These are phyloP conservation scores for Cylindrotheca closterium DNA, from an alignment of 108 stramenopile species.

Conservation along the genomic window DNA sequence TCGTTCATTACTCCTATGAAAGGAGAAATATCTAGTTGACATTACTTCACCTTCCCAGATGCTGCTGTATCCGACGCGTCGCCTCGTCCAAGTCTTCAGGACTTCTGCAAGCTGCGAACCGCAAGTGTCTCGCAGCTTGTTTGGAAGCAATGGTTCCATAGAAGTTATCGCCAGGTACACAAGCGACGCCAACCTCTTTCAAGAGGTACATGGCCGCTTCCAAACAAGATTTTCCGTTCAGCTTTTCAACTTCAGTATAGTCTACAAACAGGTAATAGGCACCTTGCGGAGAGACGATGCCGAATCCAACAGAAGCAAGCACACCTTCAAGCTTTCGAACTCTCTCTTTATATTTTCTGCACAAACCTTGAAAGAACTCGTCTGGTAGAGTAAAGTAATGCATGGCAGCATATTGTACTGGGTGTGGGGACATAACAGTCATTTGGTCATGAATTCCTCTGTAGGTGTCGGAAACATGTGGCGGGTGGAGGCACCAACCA, in stretches of 20 bases:
- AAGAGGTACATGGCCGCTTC: slow-evolving; percentile 71
- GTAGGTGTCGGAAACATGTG: slow-evolving; percentile 41
- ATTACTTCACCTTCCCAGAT: too few relatives aligned
- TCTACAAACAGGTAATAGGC: slow-evolving; percentile 70
- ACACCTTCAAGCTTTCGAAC: slow-evolving; percentile 33
- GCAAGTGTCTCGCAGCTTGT: slow-evolving; percentile 30
- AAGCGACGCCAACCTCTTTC: slow-evolving; percentile 55
- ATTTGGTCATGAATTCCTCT: slow-evolving; percentile 76
- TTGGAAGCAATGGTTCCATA: slow-evolving; percentile 38
- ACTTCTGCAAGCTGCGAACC: slow-evolving; percentile 74
- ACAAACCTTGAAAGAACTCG: slow-evolving; percentile 45
- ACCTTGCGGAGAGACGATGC: slow-evolving; percentile 48
- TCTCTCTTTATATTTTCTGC: slow-evolving; percentile 36
- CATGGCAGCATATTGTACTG: slow-evolving; percentile 61
- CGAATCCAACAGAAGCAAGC: slow-evolving; percentile 44
- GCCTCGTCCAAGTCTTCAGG: slow-evolving; percentile 48
- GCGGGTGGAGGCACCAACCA: slow-evolving; percentile 74
- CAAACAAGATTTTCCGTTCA: slow-evolving; percentile 18
- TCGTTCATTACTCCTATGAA: too few relatives aligned
- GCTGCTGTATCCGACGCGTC: slow-evolving; percentile 32
- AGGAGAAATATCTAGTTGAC: too few relatives aligned
- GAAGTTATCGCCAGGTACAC: slow-evolving; percentile 77
- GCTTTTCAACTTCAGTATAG: slow-evolving; percentile 40
- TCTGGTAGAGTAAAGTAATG: slow-evolving; percentile 58
- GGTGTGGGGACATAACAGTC: slow-evolving; percentile 68